Base-by-base conservation (phyloP, 805 yeast species). In the Yarrowia osloensis region DNA sequence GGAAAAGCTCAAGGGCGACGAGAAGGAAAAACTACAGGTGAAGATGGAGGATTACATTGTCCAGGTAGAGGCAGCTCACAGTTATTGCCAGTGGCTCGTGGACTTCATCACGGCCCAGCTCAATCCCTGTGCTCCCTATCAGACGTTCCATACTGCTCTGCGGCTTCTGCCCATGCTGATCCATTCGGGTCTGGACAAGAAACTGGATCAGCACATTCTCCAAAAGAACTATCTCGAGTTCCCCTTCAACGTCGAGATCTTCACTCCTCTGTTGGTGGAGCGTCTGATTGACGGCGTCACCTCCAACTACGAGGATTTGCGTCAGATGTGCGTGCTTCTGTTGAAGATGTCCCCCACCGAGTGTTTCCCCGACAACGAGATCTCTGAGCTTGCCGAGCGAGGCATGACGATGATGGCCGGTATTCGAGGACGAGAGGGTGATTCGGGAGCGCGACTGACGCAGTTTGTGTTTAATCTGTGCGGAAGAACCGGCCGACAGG, bases 221-320 rank as follows among this genome's bases (percentile, higher is more conserved):
- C 82, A 79, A 62, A 80, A 81, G 67, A 81, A 82, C 44, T 81
- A 80, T 31, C 80, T 84, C 61, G 78, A 76, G 31, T 84, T 80
- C 72, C 86, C 88, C 8, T 86, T 83, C 72, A 70, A 79, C 24
- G 70, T 87, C 0, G 72, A 77, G 0, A 70, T 89, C 0, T 84
- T 81, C 69, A 72, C 76, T 21, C 74, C 77, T 21, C 74, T 76
- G 1, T 70, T 84, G 31, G 72, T 83, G 0, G 77, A 87, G 61
- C 72, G 85, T 9, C 76, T 92, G 63, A 74, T 88, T 21, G 89
- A 88, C 70, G 85, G 85, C 66, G 78, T 90, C 8, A 78, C 86
- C 33, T 88, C 88, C 74, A 88, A 88, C 69, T 92, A 86, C 76
- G 91, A 89, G 67, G 97, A 92, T 73, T 82, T 93, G 21, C 82